Conservation (phyloP, 73 alveolate species). For the Symbiodinium natans region DNA sequence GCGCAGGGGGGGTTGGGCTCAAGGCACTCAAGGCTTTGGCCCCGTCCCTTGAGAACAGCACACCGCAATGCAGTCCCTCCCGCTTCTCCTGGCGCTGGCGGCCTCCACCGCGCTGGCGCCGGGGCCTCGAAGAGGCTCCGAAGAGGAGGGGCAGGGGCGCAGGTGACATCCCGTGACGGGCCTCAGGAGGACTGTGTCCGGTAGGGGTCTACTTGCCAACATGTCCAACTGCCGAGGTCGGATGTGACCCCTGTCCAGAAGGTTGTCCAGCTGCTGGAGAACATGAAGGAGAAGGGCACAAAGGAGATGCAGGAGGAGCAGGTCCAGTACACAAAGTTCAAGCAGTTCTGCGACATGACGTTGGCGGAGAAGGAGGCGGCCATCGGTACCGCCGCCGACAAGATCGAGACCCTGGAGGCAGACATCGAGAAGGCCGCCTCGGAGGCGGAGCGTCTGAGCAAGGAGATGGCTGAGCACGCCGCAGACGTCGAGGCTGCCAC, state of each 20-base stretch:
- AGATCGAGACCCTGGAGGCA: conserved; percentile 78
- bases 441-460: conserved; percentile 29
- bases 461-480: conserved; percentile 61
- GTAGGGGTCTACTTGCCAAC: background rate
- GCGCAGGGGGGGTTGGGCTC: background rate
- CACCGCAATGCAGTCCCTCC: conserved; percentile 12
- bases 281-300: conserved; percentile 47
- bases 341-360: conserved; percentile 39
- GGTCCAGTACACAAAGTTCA: background rate
- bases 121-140: background rate
- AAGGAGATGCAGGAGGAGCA: conserved; percentile 53
- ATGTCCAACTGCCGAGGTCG: background rate
- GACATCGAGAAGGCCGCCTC: conserved; percentile 32
- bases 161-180: too few relatives aligned
- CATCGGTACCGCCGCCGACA: conserved; percentile 25
- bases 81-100: background rate
- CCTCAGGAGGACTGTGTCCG: too few relatives aligned
- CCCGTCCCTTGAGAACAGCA: background rate
- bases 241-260: conserved; percentile 82
- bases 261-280: conserved; percentile 58
- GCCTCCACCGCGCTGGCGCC: background rate
- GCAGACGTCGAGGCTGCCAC: conserved; percentile 49
- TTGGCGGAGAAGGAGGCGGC: conserved; percentile 21
- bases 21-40: background rate
- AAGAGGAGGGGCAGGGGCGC: background rate